These are phyloP conservation scores for Ambrosiella xylebori DNA, from an alignment of 2,329 filamentous ascomycete species.

Conservation along the genomic window DNA sequence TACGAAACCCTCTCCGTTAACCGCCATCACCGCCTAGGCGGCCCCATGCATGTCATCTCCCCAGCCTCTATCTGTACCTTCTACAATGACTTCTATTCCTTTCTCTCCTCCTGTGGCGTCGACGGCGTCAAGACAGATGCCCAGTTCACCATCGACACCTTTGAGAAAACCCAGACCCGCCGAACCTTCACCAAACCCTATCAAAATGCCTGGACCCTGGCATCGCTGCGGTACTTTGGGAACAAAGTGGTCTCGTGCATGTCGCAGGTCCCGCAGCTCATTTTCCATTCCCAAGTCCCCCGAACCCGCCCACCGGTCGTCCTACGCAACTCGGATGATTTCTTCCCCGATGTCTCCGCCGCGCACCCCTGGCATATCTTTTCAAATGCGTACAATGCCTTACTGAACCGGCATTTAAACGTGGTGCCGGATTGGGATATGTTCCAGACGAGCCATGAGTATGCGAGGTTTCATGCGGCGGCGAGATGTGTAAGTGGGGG, in stretches of 20 bases:
- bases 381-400: conserved; percentile 74
- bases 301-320: conserved; percentile 56
- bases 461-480: conserved; percentile 73
- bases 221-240: conserved; percentile 61
- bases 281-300: conserved; percentile 72
- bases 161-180: conserved; percentile 51
- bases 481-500: conserved; percentile 80
- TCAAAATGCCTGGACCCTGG: conserved; percentile 71
- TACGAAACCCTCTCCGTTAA: conserved; percentile 55
- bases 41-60: conserved; percentile 55
- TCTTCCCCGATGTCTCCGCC: conserved; percentile 65
- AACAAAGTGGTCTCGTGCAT: conserved; percentile 79
- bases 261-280: conserved; percentile 71
- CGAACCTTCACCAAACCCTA: conserved; percentile 56
- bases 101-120: conserved; percentile 55
- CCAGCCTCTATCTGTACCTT: conserved; percentile 57
- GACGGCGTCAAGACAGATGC: conserved; percentile 87
- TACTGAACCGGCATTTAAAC: conserved; percentile 73
- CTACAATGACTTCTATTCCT: conserved; percentile 83
- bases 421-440: conserved; percentile 69
- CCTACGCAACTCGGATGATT: conserved; percentile 78
- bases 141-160: conserved; percentile 73
- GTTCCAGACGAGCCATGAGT: conserved; percentile 49
- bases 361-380: conserved; percentile 94
- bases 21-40: conserved; percentile 34